Percentiles rank a stretch among this genome's conserved stretches.
phyloP scores from a whole-genome alignment of 2,329 filamentous ascomycete species.

The Paramyrothecium roridum region DNA sequence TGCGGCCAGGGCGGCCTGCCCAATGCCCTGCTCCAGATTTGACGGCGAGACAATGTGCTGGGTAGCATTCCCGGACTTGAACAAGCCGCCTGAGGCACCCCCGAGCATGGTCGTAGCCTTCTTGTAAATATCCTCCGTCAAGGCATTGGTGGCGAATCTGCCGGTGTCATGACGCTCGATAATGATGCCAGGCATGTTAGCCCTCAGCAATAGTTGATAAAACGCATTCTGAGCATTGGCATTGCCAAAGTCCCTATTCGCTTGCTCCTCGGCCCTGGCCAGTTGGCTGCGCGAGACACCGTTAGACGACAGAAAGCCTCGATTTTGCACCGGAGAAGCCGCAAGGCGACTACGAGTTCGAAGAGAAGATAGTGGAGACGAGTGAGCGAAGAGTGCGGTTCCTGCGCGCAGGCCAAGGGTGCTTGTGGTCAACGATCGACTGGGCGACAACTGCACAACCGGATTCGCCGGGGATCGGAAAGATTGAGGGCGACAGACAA shows the following conservation, averaged over 20 bases:
- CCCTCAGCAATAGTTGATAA: constrained; percentile 84
- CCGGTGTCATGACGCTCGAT: constrained; percentile 86
- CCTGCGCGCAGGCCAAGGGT: background rate
- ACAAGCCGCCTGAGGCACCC: constrained; percentile 20
- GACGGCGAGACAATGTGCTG: constrained; percentile 23
- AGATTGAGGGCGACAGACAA: background rate
- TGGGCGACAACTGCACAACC: background rate
- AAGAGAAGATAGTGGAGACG: background rate
- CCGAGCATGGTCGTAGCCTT: constrained; percentile 58
- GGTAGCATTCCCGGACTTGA: constrained; percentile 14
- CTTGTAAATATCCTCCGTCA: constrained; percentile 75
- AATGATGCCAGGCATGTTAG: constrained; percentile 90
- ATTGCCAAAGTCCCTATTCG: constrained; percentile 88
- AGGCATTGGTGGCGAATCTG: constrained; percentile 76
- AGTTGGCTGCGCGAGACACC: constrained; percentile 63
- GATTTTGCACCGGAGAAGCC: constrained; percentile 15
- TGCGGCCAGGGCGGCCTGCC: constrained; percentile 19
- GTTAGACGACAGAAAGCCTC: constrained; percentile 40
- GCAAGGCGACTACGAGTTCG: constrained; percentile 12
- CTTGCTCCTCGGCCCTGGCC: constrained; percentile 82
- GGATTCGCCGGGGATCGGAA: background rate
- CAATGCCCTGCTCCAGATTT: constrained; percentile 23
- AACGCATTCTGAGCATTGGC: constrained; percentile 89
- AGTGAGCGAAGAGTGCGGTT: background rate
- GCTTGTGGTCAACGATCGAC: background rate